Percentiles rank a stretch among this genome's conserved stretches.
Evolutionary conservation across 2,329 filamentous ascomycete species (phyloP).

Genomic region (Talaromyces rugulosus): DNA sequence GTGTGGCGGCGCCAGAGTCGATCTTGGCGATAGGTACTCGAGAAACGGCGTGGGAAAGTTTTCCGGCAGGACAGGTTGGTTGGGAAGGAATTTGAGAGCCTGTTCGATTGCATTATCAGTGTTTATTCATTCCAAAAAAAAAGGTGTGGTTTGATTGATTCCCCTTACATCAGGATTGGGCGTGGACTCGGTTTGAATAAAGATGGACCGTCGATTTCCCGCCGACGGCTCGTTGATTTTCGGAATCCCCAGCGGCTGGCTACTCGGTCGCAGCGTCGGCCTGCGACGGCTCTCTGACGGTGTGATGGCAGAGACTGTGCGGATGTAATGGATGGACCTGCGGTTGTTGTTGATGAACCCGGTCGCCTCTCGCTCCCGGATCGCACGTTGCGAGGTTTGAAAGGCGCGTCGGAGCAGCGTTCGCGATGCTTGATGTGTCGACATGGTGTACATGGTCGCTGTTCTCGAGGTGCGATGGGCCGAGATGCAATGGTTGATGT

Average conservation of each 20-base stretch:
- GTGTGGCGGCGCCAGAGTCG: conserved; percentile 81
- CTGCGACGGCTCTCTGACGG: conserved; percentile 44
- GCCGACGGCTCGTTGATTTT: conserved; percentile 37
- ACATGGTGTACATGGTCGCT: conserved; percentile 21
- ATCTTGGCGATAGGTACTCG: conserved; percentile 85
- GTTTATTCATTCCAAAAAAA: not conserved
- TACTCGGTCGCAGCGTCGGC: conserved; percentile 41
- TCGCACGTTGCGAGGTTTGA: conserved; percentile 19
- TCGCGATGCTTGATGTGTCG: conserved; percentile 28
- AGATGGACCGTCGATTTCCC: conserved; percentile 67
- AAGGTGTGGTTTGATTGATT: not conserved
- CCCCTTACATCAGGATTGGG: conserved; percentile 76
- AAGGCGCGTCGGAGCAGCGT: conserved; percentile 28
- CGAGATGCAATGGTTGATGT: not conserved
- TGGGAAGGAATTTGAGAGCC: conserved; percentile 91
- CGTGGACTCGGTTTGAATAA: conserved; percentile 94
- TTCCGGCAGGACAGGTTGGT: conserved; percentile 77
- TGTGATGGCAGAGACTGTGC: conserved; percentile 44
- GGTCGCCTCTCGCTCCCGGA: conserved; percentile 17
- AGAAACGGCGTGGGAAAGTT: conserved; percentile 71
- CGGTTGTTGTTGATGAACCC: conserved; percentile 21
- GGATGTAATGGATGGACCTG: conserved; percentile 23
- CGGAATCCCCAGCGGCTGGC: conserved; percentile 34
- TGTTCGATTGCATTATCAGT: conserved; percentile 11
- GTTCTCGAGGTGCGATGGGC: not conserved